Evolutionary conservation across 768 basidiomycete species (phyloP).

Genomic region (Rhodocollybia butyracea): DNA sequence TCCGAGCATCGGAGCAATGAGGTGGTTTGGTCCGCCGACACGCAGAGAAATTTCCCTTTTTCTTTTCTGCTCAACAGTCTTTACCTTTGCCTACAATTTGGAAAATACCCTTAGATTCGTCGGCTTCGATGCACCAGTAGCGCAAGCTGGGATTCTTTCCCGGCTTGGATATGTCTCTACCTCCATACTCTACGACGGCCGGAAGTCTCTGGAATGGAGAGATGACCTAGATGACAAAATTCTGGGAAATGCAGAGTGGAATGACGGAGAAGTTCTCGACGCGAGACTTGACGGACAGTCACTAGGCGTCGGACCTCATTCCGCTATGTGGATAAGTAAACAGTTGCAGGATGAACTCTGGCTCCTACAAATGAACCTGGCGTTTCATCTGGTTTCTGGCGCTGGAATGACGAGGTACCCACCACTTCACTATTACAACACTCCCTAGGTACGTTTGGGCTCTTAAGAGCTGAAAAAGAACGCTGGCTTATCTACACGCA

Average conservation of each 20-base stretch:
- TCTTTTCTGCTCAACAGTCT: constrained; percentile 60
- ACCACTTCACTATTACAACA: constrained; percentile 57
- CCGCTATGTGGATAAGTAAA: constrained; percentile 41
- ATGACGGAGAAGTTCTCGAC: constrained; percentile 54
- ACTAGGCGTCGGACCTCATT: constrained; percentile 37
- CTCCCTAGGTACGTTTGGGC: constrained; percentile 51
- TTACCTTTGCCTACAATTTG: constrained; percentile 73
- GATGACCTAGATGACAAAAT: constrained; percentile 60
- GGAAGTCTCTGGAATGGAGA: constrained; percentile 48
- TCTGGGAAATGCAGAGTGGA: constrained; percentile 62
- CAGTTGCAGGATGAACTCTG: constrained; percentile 23
- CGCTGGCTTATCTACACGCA: constrained; percentile 27
- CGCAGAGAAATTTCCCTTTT: constrained; percentile 72
- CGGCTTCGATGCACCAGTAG: constrained; percentile 39
- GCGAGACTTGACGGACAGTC: constrained; percentile 48
- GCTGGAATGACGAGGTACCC: constrained; percentile 58
- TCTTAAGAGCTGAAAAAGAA: neutral
- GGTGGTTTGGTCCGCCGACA: constrained; percentile 64
- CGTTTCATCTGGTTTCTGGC: constrained; percentile 50
- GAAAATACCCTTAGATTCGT: constrained; percentile 57
- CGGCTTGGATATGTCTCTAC: constrained; percentile 38
- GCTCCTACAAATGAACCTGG: constrained; percentile 25
- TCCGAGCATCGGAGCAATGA: no score
- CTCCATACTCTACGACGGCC: constrained; percentile 41
- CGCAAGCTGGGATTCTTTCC: constrained; percentile 34